phyloP scores from a whole-genome alignment of 768 basidiomycete species.

The Lactarius sp. region DNA sequence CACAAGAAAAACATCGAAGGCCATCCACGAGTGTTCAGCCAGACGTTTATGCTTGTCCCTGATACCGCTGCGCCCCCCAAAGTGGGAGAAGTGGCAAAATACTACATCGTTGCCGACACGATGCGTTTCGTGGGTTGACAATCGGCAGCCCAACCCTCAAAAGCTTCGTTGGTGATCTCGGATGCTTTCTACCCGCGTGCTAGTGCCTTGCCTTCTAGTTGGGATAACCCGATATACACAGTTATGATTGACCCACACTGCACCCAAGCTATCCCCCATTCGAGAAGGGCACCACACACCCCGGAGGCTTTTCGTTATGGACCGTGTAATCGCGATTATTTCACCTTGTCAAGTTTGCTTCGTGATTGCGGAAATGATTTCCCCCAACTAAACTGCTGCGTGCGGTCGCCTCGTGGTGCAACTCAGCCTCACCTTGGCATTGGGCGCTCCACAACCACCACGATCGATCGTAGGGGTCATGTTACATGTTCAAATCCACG shows the following conservation, averaged over 20 bases:
- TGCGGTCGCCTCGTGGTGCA: conserved; percentile 1
- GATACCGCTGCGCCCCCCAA: conserved; percentile 63
- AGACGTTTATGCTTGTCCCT: conserved; percentile 81
- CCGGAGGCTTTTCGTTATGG: neutral
- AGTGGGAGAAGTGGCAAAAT: conserved; percentile 72
- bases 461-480: conserved; percentile 1
- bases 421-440: neutral
- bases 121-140: conserved; percentile 73
- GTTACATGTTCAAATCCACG: neutral
- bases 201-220: neutral
- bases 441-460: neutral
- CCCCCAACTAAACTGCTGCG: neutral
- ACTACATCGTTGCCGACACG: conserved; percentile 74
- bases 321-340: neutral
- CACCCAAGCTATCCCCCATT: neutral
- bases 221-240: conserved; percentile 1
- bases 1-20: conserved; percentile 51
- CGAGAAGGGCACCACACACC: neutral
- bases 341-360: neutral
- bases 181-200: neutral
- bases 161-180: neutral
- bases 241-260: neutral
- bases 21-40: conserved; percentile 80
- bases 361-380: neutral
- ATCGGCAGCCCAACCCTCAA: neutral